Evolutionary conservation across 208 protist species (phyloP), one percentile per base, ranked within the genome.

Genomic region (Novymonas esmeraldas): DNA sequence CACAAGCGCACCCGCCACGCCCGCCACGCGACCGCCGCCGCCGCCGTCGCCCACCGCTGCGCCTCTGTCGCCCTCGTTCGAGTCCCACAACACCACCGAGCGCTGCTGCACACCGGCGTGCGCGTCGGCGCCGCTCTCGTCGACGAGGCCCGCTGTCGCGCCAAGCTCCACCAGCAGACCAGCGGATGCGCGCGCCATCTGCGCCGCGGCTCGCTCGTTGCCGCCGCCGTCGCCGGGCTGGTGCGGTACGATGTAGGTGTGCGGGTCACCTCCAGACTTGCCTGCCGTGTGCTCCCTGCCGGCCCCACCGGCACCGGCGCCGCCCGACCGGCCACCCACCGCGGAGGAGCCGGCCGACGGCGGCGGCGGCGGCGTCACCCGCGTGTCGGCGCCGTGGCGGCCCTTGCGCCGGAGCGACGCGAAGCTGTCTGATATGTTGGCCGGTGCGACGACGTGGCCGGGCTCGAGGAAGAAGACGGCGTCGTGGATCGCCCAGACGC

Each of bases 401-500:
- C 18, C 38, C 16, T 54, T 70, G 54, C 39, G 1, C 33, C 55
- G 10, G 34, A 71, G 55, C 16, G 58, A 52, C 29, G 52, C 24
- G 46, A 78, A 76, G 68, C 72, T 79, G 56, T 72, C 71, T n/a
- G 50, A 54, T 28, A 82, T 79, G 16, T 56, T n/a, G 29, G 67
- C 65, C 48, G 57, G 56, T 26, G 68, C 62, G 42, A 86, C 76
- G 44, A 70, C 55, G 36, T 78, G 67, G 36, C 69, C 76, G 16
- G 42, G 52, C 28, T 76, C 71, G 6, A 81, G 69, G 34, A 86
- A 86, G 60, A 86, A 86, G 39, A 78, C 2, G 3, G 68, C 60
- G 63, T 86, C 76, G 57, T 86, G 81, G 24, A 86, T 78, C 7
- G 76, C 62, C 73, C 76, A 86, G 13, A 86, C 29, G 44, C 66